Conservation (phyloP, 306 rosid genomes). For the Lupinus albus region DNA sequence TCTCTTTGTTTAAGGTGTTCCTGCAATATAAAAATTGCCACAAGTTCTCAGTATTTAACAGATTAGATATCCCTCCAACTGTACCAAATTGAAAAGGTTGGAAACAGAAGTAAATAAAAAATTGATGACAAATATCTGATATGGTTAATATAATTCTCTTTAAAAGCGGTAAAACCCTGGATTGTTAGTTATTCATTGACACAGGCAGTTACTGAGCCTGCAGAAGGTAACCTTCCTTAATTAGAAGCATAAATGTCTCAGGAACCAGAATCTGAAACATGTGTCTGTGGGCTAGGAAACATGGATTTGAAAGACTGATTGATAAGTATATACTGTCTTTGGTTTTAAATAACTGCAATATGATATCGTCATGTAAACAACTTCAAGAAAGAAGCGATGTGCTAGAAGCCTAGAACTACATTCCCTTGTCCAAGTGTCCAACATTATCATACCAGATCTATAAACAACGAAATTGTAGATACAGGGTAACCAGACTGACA, state of each 20-base stretch:
- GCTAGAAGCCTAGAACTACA: conserved; percentile 5
- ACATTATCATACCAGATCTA: conserved; percentile 16
- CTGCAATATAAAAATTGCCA: conserved; percentile 53
- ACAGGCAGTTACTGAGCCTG: neutral
- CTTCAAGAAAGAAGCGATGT: conserved; percentile 27
- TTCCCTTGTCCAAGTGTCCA: conserved; percentile 13
- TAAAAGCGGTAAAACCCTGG: conserved; percentile 7
- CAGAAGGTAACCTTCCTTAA: conserved; percentile 17
- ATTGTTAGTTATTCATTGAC: neutral
- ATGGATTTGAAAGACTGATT: conserved; percentile 23
- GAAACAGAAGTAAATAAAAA: conserved; percentile 25
- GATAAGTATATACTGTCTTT: neutral
- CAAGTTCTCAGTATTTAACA: conserved; percentile 26
- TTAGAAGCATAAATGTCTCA: conserved; percentile 21
- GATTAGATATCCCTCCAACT: conserved; percentile 31
- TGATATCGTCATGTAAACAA: conserved; percentile 19
- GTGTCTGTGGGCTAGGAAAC: conserved; percentile 2
- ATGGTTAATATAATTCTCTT: neutral
- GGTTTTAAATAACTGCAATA: conserved; percentile 6
- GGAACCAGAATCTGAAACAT: conserved; percentile 22
- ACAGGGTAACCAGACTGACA: conserved; percentile 29
- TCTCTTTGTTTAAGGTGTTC: conserved; percentile 90
- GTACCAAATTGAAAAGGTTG: conserved; percentile 9
- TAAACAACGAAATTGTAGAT: neutral
- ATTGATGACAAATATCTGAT: conserved; percentile 1